Base-by-base conservation (phyloP, 305 asterid genomes). In the Lippia alba region DNA sequence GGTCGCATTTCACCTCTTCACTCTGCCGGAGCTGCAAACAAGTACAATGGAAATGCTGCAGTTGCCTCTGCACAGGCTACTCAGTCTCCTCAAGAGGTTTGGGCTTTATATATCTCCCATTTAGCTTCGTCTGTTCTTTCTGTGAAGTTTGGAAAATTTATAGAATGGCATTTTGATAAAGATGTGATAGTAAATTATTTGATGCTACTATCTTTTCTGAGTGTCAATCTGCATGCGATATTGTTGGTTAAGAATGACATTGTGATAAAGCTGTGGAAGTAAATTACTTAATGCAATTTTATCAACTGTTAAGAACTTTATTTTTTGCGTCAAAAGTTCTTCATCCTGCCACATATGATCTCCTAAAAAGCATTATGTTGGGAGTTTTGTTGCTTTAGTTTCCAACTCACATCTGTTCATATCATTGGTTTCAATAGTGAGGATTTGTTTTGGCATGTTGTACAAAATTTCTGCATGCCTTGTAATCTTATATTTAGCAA, bases 61-160 rank as follows among this genome's bases (percentile, higher is more conserved):
- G 70, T 81, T 46, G 58, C 78, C 66, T 74, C 90, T 73, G 74
- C 85, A 53, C 84, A 84, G 69, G 60, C 82, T 58, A 73, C 84
- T 30, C 87, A 74, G 51, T 78, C 88, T 70, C 66, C 86, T 41
- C 92, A 79, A 75, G 92, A 87, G 88, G 92, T 87, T 69, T 79
- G 74, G 33, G 55, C 41, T 59, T 53, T 61, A 61, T 6, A 36
- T 60, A 56, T 44, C 66, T 65, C 39, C 48, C 32, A 18, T 65
- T 57, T 56, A 16, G 45, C 15, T 45, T 61, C 15, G 36, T 63
- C 41, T 60, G 33, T 30, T 44, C 41, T 58, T 14, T 48, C 39
- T 61, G 39, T 54, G 58, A 56, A 62, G 24, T 66, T 40, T 67
- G 50, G 54, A 48, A 16, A 12, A n/a, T 30, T 17, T 48, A 20